phyloP scores from a whole-genome alignment of 805 yeast species.

The Saccharomyces kudriavzevii region DNA sequence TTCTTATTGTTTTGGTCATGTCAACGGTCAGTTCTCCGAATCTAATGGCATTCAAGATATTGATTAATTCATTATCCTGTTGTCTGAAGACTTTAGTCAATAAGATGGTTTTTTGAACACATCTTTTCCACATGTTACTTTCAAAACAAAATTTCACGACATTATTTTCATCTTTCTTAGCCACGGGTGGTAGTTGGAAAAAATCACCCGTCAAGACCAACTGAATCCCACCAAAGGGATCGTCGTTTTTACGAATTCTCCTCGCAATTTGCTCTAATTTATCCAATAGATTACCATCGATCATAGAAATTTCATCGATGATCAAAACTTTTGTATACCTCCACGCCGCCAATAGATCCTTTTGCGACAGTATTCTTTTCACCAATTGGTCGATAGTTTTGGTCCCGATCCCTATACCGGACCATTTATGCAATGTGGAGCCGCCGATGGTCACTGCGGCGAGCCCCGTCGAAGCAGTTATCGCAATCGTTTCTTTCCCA shows the following conservation, averaged over 20 bases:
- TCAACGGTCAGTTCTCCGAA: conserved; percentile 52
- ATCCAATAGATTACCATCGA: conserved; percentile 69
- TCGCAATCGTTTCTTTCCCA: conserved; percentile 51
- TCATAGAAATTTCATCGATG: conserved; percentile 92
- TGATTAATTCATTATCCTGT: conserved; percentile 62
- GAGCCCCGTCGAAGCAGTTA: conserved; percentile 92
- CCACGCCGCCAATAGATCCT: conserved; percentile 42
- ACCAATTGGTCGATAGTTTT: conserved; percentile 40
- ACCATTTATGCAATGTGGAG: conserved; percentile 72
- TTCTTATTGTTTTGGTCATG: conserved; percentile 41
- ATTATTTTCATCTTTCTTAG: conserved; percentile 32
- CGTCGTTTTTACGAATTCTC: conserved; percentile 36
- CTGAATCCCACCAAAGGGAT: conserved; percentile 93
- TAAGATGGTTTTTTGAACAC: conserved; percentile 57
- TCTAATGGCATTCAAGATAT: conserved; percentile 74
- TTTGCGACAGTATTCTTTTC: conserved; percentile 12
- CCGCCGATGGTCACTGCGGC: conserved; percentile 96
- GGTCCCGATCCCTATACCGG: conserved; percentile 77
- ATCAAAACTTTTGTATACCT: conserved; percentile 57
- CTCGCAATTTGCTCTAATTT: conserved; percentile 69
- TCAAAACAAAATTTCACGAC: conserved; percentile 60
- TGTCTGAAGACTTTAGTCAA: conserved; percentile 83
- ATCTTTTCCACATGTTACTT: conserved; percentile 56
- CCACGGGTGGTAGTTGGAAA: conserved; percentile 90
- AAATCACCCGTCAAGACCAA: conserved; percentile 89